Evolutionary conservation across 768 basidiomycete genomes (phyloP), one percentile per base, ranked within the genome.

Genomic region (Amanita phalloides): DNA sequence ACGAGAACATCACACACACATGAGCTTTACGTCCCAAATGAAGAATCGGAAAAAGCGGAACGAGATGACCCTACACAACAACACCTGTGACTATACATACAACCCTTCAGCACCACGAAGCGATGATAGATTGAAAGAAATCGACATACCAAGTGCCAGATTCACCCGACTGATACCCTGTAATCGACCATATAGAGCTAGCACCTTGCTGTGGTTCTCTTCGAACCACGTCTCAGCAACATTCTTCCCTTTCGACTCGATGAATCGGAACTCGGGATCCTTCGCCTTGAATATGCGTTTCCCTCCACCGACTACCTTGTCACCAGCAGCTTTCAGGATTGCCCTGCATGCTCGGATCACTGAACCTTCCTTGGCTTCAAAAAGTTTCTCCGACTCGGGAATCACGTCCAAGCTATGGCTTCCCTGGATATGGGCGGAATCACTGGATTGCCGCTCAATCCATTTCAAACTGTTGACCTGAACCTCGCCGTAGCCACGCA

Each of bases 401-500:
- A n/a, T 45, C 14, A 32, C 28, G 30, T 45, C 28, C 20, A 21
- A 20, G 28, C 4, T 4, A 33, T 21, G 2, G 21, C 3, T 7
- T 13, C 36, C 37, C 36, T 49, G 48, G 2, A 13, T 25, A 21
- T 39, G 50, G 1, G 35, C 42, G 17, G 30, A 36, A 44, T 28
- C 43, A 21, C 20, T 5, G 6, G 3, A 3, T 26, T 44, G 36
- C 28, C 20, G 39, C 4, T 52, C 35, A 42, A 10, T 7, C 14
- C n/a, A 33, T 20, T 45, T 43, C 35, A 32, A 20, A 10, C 17
- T 26, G 10, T 23, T 32, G n/a, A 52, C 51, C 14, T 37, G 43
- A 10, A 52, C 43, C 14, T 45, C 41, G 25, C 51, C 43, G 25
- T 52, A 52, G 5, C 51, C 51, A 25, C 10, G 35, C 43, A 52